Percentiles rank a stretch among this genome's conserved stretches.
Evolutionary conservation across 108 stramenopile species (phyloP).

Genomic region (Mayamaea pseudoterrestris): DNA sequence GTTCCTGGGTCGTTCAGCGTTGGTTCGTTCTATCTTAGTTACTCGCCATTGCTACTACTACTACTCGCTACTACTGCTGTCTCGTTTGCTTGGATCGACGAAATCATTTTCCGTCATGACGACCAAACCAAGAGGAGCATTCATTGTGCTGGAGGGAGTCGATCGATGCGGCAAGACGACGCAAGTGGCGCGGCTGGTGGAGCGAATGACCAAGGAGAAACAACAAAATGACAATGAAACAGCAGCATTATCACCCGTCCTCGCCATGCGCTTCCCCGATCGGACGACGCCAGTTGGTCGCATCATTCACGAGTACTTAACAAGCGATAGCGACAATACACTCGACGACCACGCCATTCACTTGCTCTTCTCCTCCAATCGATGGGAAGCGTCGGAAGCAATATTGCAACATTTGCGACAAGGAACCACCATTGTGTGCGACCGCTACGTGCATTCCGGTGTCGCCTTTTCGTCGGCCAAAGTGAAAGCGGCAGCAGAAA

Average conservation of each 20-base stretch:
- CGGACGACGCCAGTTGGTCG: conserved; percentile 77
- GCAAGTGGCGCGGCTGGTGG: conserved; percentile 49
- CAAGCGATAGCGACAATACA: conserved; percentile 44
- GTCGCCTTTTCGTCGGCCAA: conserved; percentile 97
- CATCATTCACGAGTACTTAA: conserved; percentile 91
- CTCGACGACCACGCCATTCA: conserved; percentile 94
- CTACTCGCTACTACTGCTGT: too few species aligned
- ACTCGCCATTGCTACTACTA: too few species aligned
- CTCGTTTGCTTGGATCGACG: too few species aligned
- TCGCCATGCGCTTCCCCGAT: conserved; percentile 68
- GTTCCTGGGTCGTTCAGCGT: too few species aligned
- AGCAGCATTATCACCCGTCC: conserved; percentile 54
- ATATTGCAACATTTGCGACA: conserved; percentile 22
- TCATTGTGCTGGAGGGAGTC: conserved; percentile 97
- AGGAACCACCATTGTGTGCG: conserved; percentile 83
- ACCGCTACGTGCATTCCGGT: conserved; percentile 95
- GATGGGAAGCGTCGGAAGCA: conserved; percentile 91
- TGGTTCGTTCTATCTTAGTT: too few species aligned
- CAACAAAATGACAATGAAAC: too few species aligned
- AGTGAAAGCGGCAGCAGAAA: too few species aligned
- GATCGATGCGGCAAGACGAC: conserved; percentile 99
- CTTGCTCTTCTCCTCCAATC: conserved; percentile 97
- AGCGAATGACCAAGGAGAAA: conserved; percentile 31
- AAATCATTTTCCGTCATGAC: too few species aligned
- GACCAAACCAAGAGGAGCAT: conserved; percentile 92